Evolutionary conservation across 2,329 filamentous ascomycete genomes (phyloP).

Genomic region (Venturia pyrina): DNA sequence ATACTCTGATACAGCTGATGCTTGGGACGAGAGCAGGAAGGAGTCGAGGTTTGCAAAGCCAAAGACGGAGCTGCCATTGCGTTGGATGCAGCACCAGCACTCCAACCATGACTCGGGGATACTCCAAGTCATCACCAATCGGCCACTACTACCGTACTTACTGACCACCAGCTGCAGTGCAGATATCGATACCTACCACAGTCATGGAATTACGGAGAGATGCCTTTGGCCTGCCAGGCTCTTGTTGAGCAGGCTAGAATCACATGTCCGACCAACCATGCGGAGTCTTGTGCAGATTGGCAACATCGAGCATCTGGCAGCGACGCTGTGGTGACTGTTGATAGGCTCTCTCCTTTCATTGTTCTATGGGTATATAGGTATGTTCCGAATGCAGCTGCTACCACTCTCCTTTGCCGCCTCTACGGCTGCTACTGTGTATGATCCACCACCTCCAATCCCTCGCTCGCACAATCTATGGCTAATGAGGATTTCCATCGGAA

Average conservation of each 20-base stretch:
- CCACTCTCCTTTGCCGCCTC: too few species aligned
- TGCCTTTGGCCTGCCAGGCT: background rate
- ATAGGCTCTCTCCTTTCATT: background rate
- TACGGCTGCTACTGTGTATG: too few species aligned
- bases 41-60: background rate
- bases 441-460: background rate
- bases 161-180: too few species aligned
- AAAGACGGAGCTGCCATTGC: constrained; percentile 1
- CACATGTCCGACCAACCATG: constrained; percentile 1
- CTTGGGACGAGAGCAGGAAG: background rate
- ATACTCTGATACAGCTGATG: background rate
- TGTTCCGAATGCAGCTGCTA: too few species aligned
- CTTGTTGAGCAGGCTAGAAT: background rate
- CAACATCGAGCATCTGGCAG: background rate
- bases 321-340: background rate
- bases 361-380: background rate
- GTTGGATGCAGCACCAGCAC: too few species aligned
- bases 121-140: background rate
- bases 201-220: background rate
- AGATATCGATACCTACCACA: too few species aligned
- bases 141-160: too few species aligned
- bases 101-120: background rate
- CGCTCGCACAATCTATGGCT: background rate
- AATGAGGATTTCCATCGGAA: background rate
- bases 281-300: background rate